Evolutionary conservation across 192 early-diverging fungal species (phyloP).

Genomic region (Obelidium mucronatum): DNA sequence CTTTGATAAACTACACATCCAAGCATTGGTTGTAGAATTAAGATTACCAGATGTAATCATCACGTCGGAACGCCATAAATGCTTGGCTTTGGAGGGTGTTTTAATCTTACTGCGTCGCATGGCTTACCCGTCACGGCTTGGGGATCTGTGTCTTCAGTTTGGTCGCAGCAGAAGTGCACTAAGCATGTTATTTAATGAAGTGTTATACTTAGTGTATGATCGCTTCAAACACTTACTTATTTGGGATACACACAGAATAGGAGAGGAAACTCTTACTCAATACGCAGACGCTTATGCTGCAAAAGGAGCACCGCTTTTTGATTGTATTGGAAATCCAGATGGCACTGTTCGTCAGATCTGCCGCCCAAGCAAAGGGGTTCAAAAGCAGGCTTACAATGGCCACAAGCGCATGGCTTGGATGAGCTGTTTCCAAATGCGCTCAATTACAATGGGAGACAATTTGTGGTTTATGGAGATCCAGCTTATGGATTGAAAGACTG

Average conservation of each 20-base stretch:
- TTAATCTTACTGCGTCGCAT: not conserved
- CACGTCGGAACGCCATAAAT: not conserved
- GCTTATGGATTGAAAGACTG: slow-evolving; percentile 18
- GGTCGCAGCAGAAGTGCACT: slow-evolving; percentile 4
- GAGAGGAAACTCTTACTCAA: not conserved
- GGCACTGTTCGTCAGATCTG: not conserved
- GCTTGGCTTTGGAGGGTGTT: not conserved
- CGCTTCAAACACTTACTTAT: not conserved
- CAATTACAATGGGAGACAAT: not conserved
- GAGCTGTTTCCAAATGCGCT: slow-evolving; percentile 1
- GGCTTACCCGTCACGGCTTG: not conserved
- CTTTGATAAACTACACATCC: no score
- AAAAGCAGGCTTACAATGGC: not conserved
- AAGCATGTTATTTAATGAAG: not conserved
- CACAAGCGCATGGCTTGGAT: not conserved
- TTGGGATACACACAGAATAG: not conserved
- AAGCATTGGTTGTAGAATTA: no score
- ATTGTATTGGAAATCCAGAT: slow-evolving; percentile 1
- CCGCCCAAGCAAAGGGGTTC: not conserved
- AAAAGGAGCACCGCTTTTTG: not conserved
- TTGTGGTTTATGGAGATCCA: slow-evolving; percentile 19
- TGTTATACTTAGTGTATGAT: not conserved
- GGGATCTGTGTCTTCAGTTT: not conserved
- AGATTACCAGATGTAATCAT: not conserved
- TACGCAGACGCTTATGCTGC: not conserved